A percentile compares a stretch with the other conserved stretches of the same genome.
Conservation (phyloP, 225 moss, liverwort and hornwort species). For the Thuidium tamariscinum region DNA sequence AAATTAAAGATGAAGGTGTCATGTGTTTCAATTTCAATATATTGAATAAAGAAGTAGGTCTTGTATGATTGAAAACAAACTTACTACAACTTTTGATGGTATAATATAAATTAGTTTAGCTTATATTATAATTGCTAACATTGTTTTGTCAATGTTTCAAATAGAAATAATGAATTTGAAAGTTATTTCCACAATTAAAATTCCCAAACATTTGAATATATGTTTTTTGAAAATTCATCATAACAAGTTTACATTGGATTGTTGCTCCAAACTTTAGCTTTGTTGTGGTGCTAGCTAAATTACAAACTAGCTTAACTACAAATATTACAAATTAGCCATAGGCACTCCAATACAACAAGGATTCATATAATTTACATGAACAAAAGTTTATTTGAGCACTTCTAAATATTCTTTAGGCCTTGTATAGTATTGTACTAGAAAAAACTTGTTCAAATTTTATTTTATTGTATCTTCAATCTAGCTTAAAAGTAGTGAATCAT, state of each 20-base stretch:
- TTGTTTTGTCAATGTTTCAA: not conserved
- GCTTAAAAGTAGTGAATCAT: not conserved
- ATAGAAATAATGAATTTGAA: not conserved
- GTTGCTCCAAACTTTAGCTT: not conserved
- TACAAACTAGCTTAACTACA: not conserved
- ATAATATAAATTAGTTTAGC: rapidly evolving
- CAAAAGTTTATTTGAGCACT: rapidly evolving
- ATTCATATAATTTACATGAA: not conserved
- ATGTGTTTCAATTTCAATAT: not conserved
- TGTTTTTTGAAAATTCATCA: not conserved
- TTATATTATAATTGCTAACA: not conserved
- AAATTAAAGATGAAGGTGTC: not conserved
- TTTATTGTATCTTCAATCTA: not conserved
- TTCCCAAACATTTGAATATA: rapidly evolving
- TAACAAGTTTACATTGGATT: not conserved
- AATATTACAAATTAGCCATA: no score
- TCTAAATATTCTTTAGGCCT: not conserved
- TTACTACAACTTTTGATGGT: not conserved
- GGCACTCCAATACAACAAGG: not conserved
- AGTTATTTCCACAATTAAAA: not conserved
- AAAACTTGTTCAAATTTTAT: not conserved
- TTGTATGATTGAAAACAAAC: not conserved
- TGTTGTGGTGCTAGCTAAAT: no score
- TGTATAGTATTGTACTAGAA: rapidly evolving
- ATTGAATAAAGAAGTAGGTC: not conserved